Base-by-base conservation (phyloP, 192 early-diverging fungal species). In the Pilaira anomala region DNA sequence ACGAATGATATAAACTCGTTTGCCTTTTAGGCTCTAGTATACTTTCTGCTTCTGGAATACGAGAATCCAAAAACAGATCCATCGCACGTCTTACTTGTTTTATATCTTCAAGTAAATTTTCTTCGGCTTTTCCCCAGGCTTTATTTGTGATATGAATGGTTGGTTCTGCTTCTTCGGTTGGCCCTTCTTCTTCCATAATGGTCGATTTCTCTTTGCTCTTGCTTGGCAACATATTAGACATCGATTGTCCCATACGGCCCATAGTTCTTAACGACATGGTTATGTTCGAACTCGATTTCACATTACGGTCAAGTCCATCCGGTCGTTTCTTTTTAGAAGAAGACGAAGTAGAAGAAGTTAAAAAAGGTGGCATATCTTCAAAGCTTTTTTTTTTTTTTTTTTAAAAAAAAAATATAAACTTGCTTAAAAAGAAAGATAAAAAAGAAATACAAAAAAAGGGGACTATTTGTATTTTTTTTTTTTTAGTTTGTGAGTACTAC, bases 11-110 rank as follows among this genome's bases (percentile, higher is more conserved):
- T 73, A 95, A 79, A 9, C 88, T 74, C 49, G 61, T 65, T 39
- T 76, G 33, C 21, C 53, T 42, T 39, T 78, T 62, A 28, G 50
- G 49, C 1, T 61, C 62, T 48, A 94, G 62, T 7, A 87, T 69
- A 7, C 62, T 70, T 59, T 93, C 91, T 14, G 87, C 75, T 40
- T 87, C 83, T 7, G 80, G 75, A 72, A 96, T 88, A 42, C 79
- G 76, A 0, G 88, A 91, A 68, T 91, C 82, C 29, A 96, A 65
- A 68, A 96, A 94, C 40, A 91, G 68, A 63, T 88, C 86, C 41
- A 96, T 66, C 0, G 84, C 85, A 8, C 74, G 64, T 60, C 85
- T 75, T 52, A 85, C 73, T 49, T 88, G 63, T 40, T 64, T 52
- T 39, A 88, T 62, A 73, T 93, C 93, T 26, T 67, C 48, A 57